Evolutionary conservation across 2,329 filamentous ascomycete species (phyloP).

Genomic region (Sordariomycetes sp.): DNA sequence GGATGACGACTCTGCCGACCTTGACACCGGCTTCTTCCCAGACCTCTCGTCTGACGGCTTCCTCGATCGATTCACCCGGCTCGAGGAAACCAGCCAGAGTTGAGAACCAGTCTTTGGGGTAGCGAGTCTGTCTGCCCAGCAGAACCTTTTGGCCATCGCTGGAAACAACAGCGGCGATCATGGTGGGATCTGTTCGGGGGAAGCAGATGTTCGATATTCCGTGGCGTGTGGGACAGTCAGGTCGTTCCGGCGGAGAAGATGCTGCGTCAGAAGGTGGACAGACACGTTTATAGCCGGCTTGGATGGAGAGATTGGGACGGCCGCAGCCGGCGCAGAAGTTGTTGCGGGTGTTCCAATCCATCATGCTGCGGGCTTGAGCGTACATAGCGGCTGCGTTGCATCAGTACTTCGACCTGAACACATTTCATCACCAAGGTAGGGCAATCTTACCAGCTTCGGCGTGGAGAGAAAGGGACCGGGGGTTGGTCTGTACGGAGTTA

Average conservation of each 20-base stretch:
- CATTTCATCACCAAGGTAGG: too few species aligned
- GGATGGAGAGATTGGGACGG: conserved; percentile 66
- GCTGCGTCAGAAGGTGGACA: conserved; percentile 61
- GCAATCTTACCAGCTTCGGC: conserved; percentile 58
- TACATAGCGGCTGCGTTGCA: conserved; percentile 80
- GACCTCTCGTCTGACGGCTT: conserved; percentile 73
- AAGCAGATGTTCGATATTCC: conserved; percentile 88
- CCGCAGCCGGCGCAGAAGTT: conserved; percentile 89
- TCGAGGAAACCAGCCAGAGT: conserved; percentile 84
- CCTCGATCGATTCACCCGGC: conserved; percentile 76
- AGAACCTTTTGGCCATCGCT: conserved; percentile 68
- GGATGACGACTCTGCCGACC: conserved; percentile 69
- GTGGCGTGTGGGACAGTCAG: conserved; percentile 69
- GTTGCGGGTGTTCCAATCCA: conserved; percentile 93
- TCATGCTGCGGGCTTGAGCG: conserved; percentile 75
- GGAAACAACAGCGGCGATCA: conserved; percentile 89
- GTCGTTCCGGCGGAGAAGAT: conserved; percentile 33
- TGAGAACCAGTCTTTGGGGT: conserved; percentile 78
- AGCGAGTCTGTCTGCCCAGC: conserved; percentile 77
- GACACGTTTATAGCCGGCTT: conserved; percentile 71
- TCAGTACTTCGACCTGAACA: too few species aligned
- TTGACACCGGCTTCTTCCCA: conserved; percentile 78
- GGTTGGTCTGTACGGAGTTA: conserved; percentile 56
- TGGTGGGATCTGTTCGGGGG: conserved; percentile 85
- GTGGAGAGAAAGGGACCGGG: conserved; percentile 51